Base-by-base conservation (phyloP, 768 basidiomycete species). In the Auricularia sp. region DNA sequence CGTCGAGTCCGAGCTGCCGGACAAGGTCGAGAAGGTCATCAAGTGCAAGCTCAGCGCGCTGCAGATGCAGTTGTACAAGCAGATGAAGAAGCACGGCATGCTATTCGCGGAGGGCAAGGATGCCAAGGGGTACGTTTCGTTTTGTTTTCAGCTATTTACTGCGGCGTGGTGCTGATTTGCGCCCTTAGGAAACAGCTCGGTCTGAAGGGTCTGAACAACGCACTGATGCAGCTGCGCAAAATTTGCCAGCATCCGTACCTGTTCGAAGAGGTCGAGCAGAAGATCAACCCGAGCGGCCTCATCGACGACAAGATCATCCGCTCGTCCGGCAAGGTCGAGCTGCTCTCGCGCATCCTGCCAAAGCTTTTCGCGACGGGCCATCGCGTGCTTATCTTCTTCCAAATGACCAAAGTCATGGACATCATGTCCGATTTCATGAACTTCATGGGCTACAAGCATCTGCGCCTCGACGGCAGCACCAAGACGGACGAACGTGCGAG, bases 351-450 rank as follows among this genome's bases (percentile, higher is more conserved):
- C 54, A 86, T 98, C 69, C 81, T 99, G 29, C 97, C 97, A 61
- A 98, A 98, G 75, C 89, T 99, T 70, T 98, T 98, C 71, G 77
- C 83, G 5, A 93, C 91, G 5, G 90, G 89, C 3, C 97, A 98
- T 78, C 86, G 95, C 73, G 92, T 96, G 58, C 85, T 99, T 65
- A 98, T 99, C 70, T 98, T 99, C 85, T 98, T 98, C 87, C 97
- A 99, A 77, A 98, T 98, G 97, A 98, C 95, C 16, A 92, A 94
- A 72, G 93, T 98, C 70, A 97, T 98, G 95, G 92, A 96, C 68
- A 94, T 97, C 73, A 93, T 96, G 86, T 92, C 93, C 71, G 95
- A 98, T 71, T 98, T 94, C 71, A 77, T 97, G 71, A 91, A 89
- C 73, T 87, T 88, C 82, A 85, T 87, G 84, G 83, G 83, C 3